Percentiles rank a stretch among this genome's conserved stretches.
Conservation (phyloP, 1,139 yeast genomes). For the Debaryomyces subglobosus region DNA sequence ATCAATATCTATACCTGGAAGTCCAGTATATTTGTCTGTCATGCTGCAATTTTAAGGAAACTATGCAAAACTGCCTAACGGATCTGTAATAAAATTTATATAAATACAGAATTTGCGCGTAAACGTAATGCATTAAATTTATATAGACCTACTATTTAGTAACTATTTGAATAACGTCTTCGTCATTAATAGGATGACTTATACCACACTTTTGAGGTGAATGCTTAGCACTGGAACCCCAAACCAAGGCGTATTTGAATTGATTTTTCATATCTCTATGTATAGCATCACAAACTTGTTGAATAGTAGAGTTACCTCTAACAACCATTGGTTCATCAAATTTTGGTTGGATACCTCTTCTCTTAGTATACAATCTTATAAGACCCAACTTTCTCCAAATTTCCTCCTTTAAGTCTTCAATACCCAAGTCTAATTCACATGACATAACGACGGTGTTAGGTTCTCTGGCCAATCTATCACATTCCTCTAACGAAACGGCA, state of each 20-base stretch:
- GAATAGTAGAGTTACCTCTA: conserved; percentile 73
- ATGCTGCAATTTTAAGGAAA: conserved; percentile 3
- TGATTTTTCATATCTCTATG: conserved; percentile 92
- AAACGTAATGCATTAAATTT: conserved; percentile 6
- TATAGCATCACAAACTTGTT: conserved; percentile 87
- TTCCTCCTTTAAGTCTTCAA: conserved; percentile 85
- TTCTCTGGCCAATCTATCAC: conserved; percentile 86
- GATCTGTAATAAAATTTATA: not conserved
- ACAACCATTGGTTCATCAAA: conserved; percentile 92
- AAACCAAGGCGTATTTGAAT: conserved; percentile 90
- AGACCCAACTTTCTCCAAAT: conserved; percentile 89
- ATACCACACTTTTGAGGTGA: conserved; percentile 97
- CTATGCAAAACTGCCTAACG: not conserved
- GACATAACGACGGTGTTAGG: conserved; percentile 94
- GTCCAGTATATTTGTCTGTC: conserved; percentile 23
- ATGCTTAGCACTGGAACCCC: conserved; percentile 96
- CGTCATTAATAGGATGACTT: conserved; percentile 81
- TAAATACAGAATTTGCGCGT: conserved; percentile 7
- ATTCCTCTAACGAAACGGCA: conserved; percentile 92
- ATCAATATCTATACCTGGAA: conserved; percentile 33
- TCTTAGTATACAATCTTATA: conserved; percentile 80
- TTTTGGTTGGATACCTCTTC: conserved; percentile 78
- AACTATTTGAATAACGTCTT: conserved; percentile 90
- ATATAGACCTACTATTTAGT: conserved; percentile 53
- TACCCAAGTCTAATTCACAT: conserved; percentile 83